Base-by-base conservation (phyloP, 768 basidiomycete genomes). In the Lactarius quietus region DNA sequence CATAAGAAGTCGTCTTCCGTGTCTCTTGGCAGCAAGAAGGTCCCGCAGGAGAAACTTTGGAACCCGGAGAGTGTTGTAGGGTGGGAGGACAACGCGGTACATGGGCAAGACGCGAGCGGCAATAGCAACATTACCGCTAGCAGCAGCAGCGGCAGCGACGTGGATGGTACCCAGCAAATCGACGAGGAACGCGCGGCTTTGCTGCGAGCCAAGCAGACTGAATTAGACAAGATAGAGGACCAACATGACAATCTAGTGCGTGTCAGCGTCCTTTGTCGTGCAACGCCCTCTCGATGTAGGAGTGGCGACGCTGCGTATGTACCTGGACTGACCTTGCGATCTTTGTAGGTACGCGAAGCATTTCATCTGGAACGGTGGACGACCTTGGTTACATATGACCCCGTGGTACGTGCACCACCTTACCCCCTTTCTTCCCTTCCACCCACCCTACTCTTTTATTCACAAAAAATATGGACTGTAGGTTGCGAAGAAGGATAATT, bases 301-400 rank as follows among this genome's bases (percentile, higher is more conserved):
- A 15, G 55, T 31, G 64, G 53, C 28, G 54, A 33, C 43, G 38
- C 45, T 1, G n/a, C 54, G 43, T 33, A 38, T 54, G 31, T 29
- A 38, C 26, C 35, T 56, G 35, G 35, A 45, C 57, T 48, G 51
- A 55, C 63, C 63, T 64, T 33, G 57, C 29, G 55, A 64, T 17
- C 63, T 17, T 51, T 26, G 48, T 66, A 93, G 89, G 81, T 96
- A 56, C 85, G 95, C 65, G 93, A 98, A 75, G 80, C 85, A 64
- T 98, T 95, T 75, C 95, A 98, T 72, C 81, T 96, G 76, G 89
- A 95, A 68, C 80, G 88, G 64, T 95, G 90, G 73, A 83, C 86
- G 3, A 86, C 83, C 29, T 80, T 96, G 78, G 76, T 94, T 39
- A 81, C 80, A 23, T 98, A 86, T 74, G 83, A 95, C 75, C 95